Conservation (phyloP, 495 filamentous ascomycete genomes). For the Aspergillus coremiiformis region DNA sequence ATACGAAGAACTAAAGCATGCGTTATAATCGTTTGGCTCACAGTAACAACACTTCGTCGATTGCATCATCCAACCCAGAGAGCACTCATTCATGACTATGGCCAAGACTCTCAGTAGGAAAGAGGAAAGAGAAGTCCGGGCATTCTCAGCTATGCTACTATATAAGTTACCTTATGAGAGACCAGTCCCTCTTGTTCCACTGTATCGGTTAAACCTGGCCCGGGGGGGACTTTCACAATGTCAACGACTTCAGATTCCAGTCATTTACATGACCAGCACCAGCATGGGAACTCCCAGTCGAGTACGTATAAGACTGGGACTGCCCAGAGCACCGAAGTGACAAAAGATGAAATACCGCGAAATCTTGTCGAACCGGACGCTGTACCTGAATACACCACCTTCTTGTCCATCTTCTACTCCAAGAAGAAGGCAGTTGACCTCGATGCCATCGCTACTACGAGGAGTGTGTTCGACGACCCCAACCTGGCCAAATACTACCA, state of each 20-base stretch:
- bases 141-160: not conserved
- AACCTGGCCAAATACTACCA: conserved; percentile 40
- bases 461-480: conserved; percentile 42
- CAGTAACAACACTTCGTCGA: not conserved
- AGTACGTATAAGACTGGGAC: not conserved
- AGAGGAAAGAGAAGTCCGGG: not conserved
- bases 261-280: not conserved
- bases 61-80: not conserved
- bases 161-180: too few species aligned
- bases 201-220: not conserved
- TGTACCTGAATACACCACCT: not conserved
- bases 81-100: not conserved
- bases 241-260: not conserved
- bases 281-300: not conserved
- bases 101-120: not conserved
- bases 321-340: conserved; percentile 1
- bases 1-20: not conserved
- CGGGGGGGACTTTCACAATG: not conserved
- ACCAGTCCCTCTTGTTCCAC: too few species aligned
- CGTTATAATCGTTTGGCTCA: not conserved
- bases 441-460: conserved; percentile 48
- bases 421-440: conserved; percentile 23
- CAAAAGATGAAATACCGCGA: conserved; percentile 3
- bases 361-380: conserved; percentile 11
- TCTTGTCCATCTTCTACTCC: conserved; percentile 8